Evolutionary conservation across 1,284 basidiomycete species (phyloP).

Genomic region (Marasmius tenuissimus): DNA sequence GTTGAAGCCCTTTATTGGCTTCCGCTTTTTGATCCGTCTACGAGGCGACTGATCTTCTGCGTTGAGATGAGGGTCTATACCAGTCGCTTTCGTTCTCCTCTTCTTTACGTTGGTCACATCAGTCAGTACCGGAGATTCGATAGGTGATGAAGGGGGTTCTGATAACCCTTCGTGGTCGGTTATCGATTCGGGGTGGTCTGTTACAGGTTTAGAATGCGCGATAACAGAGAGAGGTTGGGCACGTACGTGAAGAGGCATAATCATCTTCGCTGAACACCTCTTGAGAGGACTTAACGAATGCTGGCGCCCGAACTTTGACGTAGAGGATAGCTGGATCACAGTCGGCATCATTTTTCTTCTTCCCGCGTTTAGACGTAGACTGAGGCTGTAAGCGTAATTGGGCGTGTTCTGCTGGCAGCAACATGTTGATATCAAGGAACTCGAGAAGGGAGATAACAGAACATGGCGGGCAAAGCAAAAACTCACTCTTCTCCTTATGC

Average conservation of each 20-base stretch:
- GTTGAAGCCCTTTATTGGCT: conserved; percentile 22
- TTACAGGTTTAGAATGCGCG: not conserved
- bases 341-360: conserved; percentile 1
- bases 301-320: not conserved
- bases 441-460: not conserved
- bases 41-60: not conserved
- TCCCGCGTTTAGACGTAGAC: not conserved
- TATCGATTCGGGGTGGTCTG: not conserved
- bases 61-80: not conserved
- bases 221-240: not conserved
- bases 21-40: conserved; percentile 3
- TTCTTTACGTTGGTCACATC: not conserved
- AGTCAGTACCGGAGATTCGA: not conserved
- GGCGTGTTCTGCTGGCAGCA: not conserved
- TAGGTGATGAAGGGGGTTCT: not conserved
- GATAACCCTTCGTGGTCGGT: not conserved
- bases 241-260: not conserved
- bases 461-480: not conserved
- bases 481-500: conserved; percentile 1
- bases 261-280: not conserved
- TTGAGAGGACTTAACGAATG: no score
- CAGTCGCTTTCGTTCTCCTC: not conserved
- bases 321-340: not conserved
- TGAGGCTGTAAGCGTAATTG: not conserved
- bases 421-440: not conserved